Percentiles rank a stretch among this genome's conserved stretches.
Evolutionary conservation across 768 basidiomycete genomes (phyloP).

Genomic region (Hysterangium stoloniferum): DNA sequence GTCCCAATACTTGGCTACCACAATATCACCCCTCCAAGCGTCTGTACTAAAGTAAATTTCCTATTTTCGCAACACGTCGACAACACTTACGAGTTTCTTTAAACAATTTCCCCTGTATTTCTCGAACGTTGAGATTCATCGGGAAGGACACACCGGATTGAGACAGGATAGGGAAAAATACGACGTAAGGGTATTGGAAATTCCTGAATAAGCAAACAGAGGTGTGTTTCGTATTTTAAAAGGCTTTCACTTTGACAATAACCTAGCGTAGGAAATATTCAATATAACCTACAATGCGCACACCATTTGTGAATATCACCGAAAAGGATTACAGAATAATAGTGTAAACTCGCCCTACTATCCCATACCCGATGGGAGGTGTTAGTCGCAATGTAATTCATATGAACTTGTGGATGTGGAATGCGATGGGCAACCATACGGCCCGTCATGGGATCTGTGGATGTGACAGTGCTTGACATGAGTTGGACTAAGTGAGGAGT

Average conservation of each 20-base stretch:
- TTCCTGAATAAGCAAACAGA: constrained; percentile 32
- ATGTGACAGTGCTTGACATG: constrained; percentile 53
- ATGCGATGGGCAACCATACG: constrained; percentile 32
- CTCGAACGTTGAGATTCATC: constrained; percentile 64
- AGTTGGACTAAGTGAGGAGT: constrained; percentile 64
- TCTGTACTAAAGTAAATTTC: too few species aligned
- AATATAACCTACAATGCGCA: background rate
- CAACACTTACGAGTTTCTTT: constrained; percentile 31
- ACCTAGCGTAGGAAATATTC: constrained; percentile 8
- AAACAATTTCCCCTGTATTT: constrained; percentile 60
- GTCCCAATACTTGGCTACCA: constrained; percentile 62
- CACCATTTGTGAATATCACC: background rate
- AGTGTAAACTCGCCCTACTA: background rate
- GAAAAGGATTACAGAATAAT: background rate
- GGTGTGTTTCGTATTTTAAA: background rate
- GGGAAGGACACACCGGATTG: constrained; percentile 81
- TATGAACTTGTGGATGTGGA: constrained; percentile 79
- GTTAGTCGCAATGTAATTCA: constrained; percentile 69
- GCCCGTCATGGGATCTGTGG: constrained; percentile 12
- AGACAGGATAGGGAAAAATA: constrained; percentile 70
- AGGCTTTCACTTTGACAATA: background rate
- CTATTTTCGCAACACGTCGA: too few species aligned
- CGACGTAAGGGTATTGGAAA: constrained; percentile 71
- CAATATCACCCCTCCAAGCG: constrained; percentile 77
- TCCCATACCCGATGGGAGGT: constrained; percentile 6